Base-by-base conservation (phyloP, 164 flowering plant species). In the Malania oleifera region DNA sequence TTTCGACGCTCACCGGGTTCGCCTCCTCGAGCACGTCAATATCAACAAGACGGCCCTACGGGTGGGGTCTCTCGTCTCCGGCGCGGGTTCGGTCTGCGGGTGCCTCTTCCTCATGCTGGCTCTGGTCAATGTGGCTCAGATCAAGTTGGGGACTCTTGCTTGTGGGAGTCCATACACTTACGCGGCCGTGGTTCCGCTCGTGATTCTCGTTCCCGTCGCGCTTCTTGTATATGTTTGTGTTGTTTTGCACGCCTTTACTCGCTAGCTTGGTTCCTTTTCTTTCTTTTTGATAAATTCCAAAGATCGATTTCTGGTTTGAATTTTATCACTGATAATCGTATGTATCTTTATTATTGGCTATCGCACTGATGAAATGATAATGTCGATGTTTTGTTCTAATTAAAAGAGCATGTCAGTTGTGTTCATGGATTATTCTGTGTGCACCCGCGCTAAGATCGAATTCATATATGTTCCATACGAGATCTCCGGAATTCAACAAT, bases 61-160 rank as follows among this genome's bases (percentile, higher is more conserved):
- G 24, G 61, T 67, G 5, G 91, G 90, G 62, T 78, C 72, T n/a
- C 43, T 88, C 54, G 75, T 68, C 2, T 82, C 87, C 2, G 87
- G 82, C 0, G 49, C 68, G 2, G 95, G 96, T 7, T 87, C 97
- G 54, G 86, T 78, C 24, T 63, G 44, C 28, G 97, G 99, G n/a
- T 85, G 86, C 41, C 73, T 67, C 47, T 90, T 86, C 61, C 61
- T 93, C 77, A 79, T 78, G 77, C 52, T 82, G 66, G 96, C 96
- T 1, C 62, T 93, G 68, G 73, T 86, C 35, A 70, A 85, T 62
- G 57, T 93, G 68, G 92, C 80, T 20, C 86, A 86, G 79, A 74
- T 93, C 39, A 93, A 87, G 77, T 74, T 93, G 11, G 98, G 98
- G 35, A 54, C 56, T 19, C 63, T 90, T 70, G 64, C 63, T 44